Base-by-base conservation (phyloP, 225 moss, liverwort and hornwort species). In the Sphagnum contortum region DNA sequence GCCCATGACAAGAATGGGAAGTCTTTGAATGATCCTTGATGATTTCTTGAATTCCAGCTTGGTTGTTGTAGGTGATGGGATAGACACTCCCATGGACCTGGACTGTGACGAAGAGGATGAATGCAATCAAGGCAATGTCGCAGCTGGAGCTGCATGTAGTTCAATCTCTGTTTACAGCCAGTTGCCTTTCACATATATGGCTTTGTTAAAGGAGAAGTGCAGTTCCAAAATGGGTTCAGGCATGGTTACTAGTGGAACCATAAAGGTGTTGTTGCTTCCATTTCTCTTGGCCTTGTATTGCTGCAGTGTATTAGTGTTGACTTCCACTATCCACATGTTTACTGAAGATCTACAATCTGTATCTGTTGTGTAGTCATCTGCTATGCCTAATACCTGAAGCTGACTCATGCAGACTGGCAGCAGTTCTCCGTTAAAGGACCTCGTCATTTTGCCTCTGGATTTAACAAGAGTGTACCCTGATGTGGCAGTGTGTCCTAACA, bases 401-500 rank as follows among this genome's bases (percentile, higher is more conserved):
- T 55, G 2, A 55, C 29, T 29, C 29, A 29, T 29, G 29, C 0
- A 29, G 29, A 29, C 29, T 29, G 29, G 29, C 0, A 29, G 29
- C 29, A 5, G 52, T 52, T 52, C 52, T 5, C 9, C 2, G 52
- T 6, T 60, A 12, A 60, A 60, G 14, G 45, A 60, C 12, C 12
- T 60, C 2, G 59, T 60, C 45, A 13, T 2, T 45, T 5, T 6
- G 45, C 29, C 29, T 29, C 29, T 29, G 29, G 29, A 29, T 29
- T 29, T 29, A 29, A 29, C 29, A 29, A 29, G 29, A 29, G 29
- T 29, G 29, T 29, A 29, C 29, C 29, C 29, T 29, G 29, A 56
- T 61, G 47, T 65, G 79, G 64, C 83, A 98, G 92, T 98, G 96
- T 82, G 85, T 92, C 73, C 66, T 98, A 65, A 78, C 87, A 86